Evolutionary conservation across 2,329 filamentous ascomycete genomes (phyloP), one percentile per base, ranked within the genome.

Genomic region (Colletotrichum neosansevieriae): DNA sequence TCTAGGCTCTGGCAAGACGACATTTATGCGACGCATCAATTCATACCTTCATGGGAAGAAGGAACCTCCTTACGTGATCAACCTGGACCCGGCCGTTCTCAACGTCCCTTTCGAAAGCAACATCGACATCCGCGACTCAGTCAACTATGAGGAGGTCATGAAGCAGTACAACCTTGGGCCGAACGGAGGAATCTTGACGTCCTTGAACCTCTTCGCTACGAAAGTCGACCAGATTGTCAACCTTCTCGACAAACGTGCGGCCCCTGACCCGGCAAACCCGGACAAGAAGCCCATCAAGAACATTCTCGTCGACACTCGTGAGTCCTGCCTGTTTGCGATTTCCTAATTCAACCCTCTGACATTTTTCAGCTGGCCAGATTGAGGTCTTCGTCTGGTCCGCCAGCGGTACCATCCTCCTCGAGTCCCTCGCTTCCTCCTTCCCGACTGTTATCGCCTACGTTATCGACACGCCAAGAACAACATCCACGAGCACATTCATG

Each of bases 121-220:
- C 81, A 98, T 99, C 81, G 96, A 99, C 81, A 99, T 99, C 74
- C 94, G 97, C 75, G 96, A 99, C 81, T 96, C 93, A 29, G 95
- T 99, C 79, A 98, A 99, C 86, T 99, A 99, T 85, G 96, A 97
- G 79, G 95, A 99, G 81, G 96, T 99, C 72, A 99, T 99, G 97
- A 97, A 95, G 82, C 94, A 98, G 82, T 98, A 98, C 81, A 98
- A 98, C 77, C 88, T 99, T 0, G 96, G 96, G 0, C 96, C 96
- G 9, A 99, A 99, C 82, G 96, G 96, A 59, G 97, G 94, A 53
- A 99, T 99, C 76, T 83, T 99, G 73, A 99, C 97, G 2, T 96
- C 93, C 11, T 84, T 99, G 56, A 99, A 99, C 79, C 88, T 99
- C 29, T 99, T 99, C 79, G 94, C 94, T 47, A 99, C 97, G 65